phyloP scores from a whole-genome alignment of 345 rosid genomes.

The Turnera subulata region DNA sequence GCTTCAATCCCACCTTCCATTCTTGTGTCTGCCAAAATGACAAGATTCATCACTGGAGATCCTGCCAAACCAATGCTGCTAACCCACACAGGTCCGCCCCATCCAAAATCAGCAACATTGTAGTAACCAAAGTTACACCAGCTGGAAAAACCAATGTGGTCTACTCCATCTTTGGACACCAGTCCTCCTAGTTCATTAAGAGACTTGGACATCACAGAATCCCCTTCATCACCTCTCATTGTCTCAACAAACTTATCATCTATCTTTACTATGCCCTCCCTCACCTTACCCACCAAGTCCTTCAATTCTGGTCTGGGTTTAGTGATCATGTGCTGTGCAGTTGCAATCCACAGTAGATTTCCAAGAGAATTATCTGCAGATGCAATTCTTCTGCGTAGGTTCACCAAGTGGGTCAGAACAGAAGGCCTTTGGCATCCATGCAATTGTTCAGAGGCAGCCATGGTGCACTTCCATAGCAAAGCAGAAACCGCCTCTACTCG shows the following conservation, averaged over 20 bases:
- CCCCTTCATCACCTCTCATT: constrained; percentile 14
- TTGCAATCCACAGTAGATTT: constrained; percentile 31
- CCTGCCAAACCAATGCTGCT: constrained; percentile 21
- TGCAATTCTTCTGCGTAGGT: constrained; percentile 33
- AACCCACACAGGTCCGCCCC: constrained; percentile 44
- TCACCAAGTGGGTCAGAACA: constrained; percentile 27
- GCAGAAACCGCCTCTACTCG: constrained; percentile 19
- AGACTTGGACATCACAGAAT: constrained; percentile 11
- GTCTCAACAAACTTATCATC: constrained; percentile 23
- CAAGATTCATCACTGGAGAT: constrained; percentile 28
- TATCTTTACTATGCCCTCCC: constrained; percentile 23
- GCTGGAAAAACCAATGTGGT: constrained; percentile 27
- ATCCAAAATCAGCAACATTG: constrained; percentile 38
- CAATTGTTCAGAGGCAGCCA: constrained; percentile 19
- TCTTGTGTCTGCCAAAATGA: constrained; percentile 34
- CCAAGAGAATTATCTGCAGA: constrained; percentile 20
- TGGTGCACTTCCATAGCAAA: constrained; percentile 21
- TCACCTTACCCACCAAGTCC: constrained; percentile 24
- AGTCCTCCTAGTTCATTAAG: constrained; percentile 11
- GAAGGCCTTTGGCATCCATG: constrained; percentile 21
- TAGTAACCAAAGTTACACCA: constrained; percentile 38
- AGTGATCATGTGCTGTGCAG: constrained; percentile 12
- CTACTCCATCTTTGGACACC: constrained; percentile 13
- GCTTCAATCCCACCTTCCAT: constrained; percentile 43
- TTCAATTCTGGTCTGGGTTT: constrained; percentile 8